Evolutionary conservation across 2,329 filamentous ascomycete species (phyloP).

Genomic region (Cercospora nicotianae): DNA sequence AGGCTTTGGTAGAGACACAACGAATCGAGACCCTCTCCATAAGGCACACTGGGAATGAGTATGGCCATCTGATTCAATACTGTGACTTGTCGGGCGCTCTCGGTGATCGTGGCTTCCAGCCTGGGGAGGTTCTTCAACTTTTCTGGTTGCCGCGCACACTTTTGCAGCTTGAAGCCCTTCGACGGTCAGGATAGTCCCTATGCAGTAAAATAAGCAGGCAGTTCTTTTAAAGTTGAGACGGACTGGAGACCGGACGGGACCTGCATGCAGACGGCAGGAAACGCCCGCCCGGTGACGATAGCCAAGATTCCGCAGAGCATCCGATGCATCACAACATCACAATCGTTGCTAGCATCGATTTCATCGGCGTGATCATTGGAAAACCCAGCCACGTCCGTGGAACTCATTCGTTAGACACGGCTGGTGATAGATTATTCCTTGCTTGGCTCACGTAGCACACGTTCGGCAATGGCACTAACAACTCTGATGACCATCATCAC

Average conservation of each 20-base stretch:
- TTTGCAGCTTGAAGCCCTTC: background rate
- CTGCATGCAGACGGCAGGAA: slow-evolving; percentile 2
- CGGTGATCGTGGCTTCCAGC: background rate
- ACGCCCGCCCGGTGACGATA: slow-evolving; percentile 1
- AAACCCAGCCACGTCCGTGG: background rate
- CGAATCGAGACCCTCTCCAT: background rate
- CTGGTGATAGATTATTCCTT: slow-evolving; percentile 5
- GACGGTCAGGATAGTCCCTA: background rate
- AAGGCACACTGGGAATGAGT: background rate
- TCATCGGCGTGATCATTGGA: background rate
- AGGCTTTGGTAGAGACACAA: background rate
- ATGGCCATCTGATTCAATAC: no score
- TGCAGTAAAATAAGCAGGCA: background rate
- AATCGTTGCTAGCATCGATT: background rate
- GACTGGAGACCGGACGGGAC: background rate
- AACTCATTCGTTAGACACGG: background rate
- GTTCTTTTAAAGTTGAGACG: background rate
- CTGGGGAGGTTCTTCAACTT: background rate
- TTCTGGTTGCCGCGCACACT: background rate
- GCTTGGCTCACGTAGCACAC: slow-evolving; percentile 11
- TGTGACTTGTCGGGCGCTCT: background rate
- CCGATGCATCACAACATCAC: slow-evolving; percentile 7
- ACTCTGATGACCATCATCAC: background rate
- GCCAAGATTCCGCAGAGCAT: slow-evolving; percentile 9
- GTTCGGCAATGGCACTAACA: background rate